Evolutionary conservation across 1,284 basidiomycete genomes (phyloP).

Genomic region (Neotropicomus parvogracilis): DNA sequence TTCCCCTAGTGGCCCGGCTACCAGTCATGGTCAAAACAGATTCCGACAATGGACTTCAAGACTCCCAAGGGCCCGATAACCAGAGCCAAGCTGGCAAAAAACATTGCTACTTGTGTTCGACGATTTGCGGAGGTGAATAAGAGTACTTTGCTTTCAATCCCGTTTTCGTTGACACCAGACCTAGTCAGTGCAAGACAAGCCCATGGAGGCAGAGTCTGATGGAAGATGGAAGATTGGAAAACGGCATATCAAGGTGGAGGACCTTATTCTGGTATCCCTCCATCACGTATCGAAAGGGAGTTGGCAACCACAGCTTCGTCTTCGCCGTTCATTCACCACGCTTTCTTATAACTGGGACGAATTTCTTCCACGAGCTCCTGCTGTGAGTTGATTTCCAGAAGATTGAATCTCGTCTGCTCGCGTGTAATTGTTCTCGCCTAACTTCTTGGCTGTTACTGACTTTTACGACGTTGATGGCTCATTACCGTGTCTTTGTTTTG

Average conservation of each 20-base stretch:
- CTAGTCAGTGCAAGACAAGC: constrained; percentile 47
- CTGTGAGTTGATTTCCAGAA: not conserved
- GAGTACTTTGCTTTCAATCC: not conserved
- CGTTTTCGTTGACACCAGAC: constrained; percentile 8
- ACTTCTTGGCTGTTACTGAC: not conserved
- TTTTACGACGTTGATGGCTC: too few species aligned
- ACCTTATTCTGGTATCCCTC: constrained; percentile 67
- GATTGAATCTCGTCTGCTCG: not conserved
- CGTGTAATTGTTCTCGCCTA: not conserved
- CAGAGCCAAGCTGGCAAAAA: constrained; percentile 61
- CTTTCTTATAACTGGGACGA: constrained; percentile 6
- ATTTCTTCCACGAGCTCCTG: not conserved
- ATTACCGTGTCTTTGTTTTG: not conserved
- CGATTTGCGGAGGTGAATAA: constrained; percentile 49
- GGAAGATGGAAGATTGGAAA: constrained; percentile 57
- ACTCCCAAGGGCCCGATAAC: constrained; percentile 72
- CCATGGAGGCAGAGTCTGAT: constrained; percentile 59
- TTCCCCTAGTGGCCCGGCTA: constrained; percentile 67
- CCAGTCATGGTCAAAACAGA: constrained; percentile 70
- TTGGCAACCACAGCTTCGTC: constrained; percentile 72
- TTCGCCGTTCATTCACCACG: constrained; percentile 28
- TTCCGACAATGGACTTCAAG: constrained; percentile 72
- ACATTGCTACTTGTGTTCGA: constrained; percentile 60
- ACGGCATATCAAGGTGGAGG: constrained; percentile 53
- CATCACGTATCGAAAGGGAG: constrained; percentile 76